A percentile compares a stretch with the other conserved stretches of the same genome.
Conservation (phyloP, 1,139 yeast species). For the Cylindricascospora bacillispora region DNA sequence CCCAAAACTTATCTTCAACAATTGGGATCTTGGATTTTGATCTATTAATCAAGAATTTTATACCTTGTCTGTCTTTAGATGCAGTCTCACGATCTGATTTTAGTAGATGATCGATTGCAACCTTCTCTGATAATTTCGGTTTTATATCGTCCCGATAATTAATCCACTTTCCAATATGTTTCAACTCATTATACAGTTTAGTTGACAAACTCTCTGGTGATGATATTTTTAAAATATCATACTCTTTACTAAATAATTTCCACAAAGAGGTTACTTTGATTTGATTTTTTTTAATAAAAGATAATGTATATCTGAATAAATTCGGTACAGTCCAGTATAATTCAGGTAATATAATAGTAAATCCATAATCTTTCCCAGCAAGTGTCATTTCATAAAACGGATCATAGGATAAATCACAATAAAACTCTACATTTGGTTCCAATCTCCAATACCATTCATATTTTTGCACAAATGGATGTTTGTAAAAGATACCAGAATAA, state of each 20-base stretch:
- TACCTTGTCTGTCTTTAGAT: constrained; percentile 9
- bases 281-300: constrained; percentile 39
- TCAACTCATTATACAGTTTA: constrained; percentile 3
- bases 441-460: constrained; percentile 92
- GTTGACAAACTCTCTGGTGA: not conserved
- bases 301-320: constrained; percentile 55
- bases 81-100: constrained; percentile 6
- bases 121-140: constrained; percentile 18
- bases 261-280: constrained; percentile 45
- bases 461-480: constrained; percentile 52
- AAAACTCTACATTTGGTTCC: constrained; percentile 82
- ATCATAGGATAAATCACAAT: constrained; percentile 82
- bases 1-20: constrained; percentile 39
- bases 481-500: constrained; percentile 66
- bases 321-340: constrained; percentile 70
- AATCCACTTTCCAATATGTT: constrained; percentile 15
- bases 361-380: constrained; percentile 64
- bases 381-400: constrained; percentile 74
- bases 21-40: constrained; percentile 15
- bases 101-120: constrained; percentile 21
- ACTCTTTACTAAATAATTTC: constrained; percentile 37
- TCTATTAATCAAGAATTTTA: constrained; percentile 11
- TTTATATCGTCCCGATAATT: constrained; percentile 17
- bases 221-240: constrained; percentile 18
- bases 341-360: constrained; percentile 64